Percentiles rank a stretch among this genome's conserved stretches.
These are phyloP conservation scores for Pleodorina starrii DNA, from an alignment of 139 green algal species.

Conservation along the genomic window DNA sequence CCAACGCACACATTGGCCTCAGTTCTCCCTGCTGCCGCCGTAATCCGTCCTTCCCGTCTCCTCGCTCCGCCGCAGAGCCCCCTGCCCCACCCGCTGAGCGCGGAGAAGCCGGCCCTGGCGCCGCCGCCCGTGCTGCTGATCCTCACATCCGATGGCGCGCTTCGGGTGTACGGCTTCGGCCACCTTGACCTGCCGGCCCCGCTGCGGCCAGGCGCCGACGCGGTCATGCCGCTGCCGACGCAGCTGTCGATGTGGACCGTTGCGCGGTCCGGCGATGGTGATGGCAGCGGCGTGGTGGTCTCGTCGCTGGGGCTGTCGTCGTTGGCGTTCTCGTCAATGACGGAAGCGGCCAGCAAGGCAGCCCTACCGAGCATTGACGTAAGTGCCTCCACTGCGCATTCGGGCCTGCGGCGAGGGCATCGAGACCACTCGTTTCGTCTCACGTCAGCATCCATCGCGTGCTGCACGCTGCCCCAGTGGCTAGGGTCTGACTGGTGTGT, in stretches of 20 bases:
- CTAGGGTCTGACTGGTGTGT: too few relatives aligned
- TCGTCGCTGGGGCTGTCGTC: too few relatives aligned
- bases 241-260: background rate
- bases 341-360: background rate
- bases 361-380: slow-evolving; percentile 11
- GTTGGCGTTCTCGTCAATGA: background rate
- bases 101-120: slow-evolving; percentile 53
- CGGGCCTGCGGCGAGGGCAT: too few relatives aligned
- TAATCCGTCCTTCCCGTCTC: background rate
- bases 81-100: slow-evolving; percentile 58
- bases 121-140: slow-evolving; percentile 68
- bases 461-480: too few relatives aligned
- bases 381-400: background rate
- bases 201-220: background rate
- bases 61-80: background rate
- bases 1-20: too few relatives aligned
- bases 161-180: slow-evolving; percentile 69
- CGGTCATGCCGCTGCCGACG: background rate
- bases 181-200: slow-evolving; percentile 20
- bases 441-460: too few relatives aligned
- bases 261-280: too few relatives aligned
- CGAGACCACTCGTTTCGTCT: too few relatives aligned
- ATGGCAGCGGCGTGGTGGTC: too few relatives aligned
- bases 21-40: too few relatives aligned
- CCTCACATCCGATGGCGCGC: slow-evolving; percentile 71